Evolutionary conservation across 2,329 filamentous ascomycete genomes (phyloP).

Genomic region (Cladophialophora exuberans): DNA sequence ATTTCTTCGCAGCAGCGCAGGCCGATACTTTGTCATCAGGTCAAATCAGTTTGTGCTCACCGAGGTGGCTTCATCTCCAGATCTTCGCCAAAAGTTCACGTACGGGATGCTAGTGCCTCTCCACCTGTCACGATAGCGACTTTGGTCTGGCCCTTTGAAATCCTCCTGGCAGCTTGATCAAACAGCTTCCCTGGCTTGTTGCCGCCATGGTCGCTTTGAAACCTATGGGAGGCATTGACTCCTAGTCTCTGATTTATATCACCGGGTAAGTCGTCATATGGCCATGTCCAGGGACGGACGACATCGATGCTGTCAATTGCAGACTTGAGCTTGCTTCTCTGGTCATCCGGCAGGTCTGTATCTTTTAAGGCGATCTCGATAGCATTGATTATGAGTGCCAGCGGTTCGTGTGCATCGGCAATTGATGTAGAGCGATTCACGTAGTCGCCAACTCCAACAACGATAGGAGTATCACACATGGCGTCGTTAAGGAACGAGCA

Average conservation of each 20-base stretch:
- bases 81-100: slow-evolving; percentile 35
- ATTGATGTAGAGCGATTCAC: slow-evolving; percentile 59
- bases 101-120: slow-evolving; percentile 65
- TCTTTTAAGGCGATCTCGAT: slow-evolving; percentile 58
- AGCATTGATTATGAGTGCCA: slow-evolving; percentile 61
- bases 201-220: slow-evolving; percentile 63
- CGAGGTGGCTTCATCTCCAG: no score
- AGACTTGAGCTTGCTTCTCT: slow-evolving; percentile 43
- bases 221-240: slow-evolving; percentile 51
- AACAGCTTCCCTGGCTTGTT: slow-evolving; percentile 65
- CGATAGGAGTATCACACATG: slow-evolving; percentile 49
- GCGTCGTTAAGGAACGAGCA: background rate
- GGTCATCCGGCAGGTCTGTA: slow-evolving; percentile 41
- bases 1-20: slow-evolving; percentile 54
- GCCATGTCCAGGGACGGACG: slow-evolving; percentile 69
- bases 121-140: slow-evolving; percentile 66
- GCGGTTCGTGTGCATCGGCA: slow-evolving; percentile 61
- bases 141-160: slow-evolving; percentile 57
- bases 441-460: slow-evolving; percentile 66
- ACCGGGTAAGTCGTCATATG: slow-evolving; percentile 62
- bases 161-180: slow-evolving; percentile 64
- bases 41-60: no score
- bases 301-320: slow-evolving; percentile 63
- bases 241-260: slow-evolving; percentile 56
- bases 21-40: slow-evolving; percentile 49